Base-by-base conservation (phyloP, 2,329 filamentous ascomycete genomes). In the Curvularia sp. region DNA sequence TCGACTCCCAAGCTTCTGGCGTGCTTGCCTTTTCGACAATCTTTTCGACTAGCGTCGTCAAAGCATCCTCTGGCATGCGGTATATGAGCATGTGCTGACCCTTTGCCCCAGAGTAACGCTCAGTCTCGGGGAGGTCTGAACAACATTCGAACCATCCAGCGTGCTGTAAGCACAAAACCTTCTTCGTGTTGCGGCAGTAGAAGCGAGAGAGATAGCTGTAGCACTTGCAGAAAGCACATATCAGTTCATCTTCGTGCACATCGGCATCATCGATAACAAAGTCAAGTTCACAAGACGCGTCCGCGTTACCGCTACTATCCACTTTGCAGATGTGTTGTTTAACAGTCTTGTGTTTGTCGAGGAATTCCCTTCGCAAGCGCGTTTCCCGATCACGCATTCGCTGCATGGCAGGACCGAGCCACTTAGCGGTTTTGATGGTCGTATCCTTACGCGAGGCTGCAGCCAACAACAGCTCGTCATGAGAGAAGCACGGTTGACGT, bases 401-500 rank as follows among this genome's bases (percentile, higher is more conserved):
- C 51, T 92, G 86, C 22, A 99, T 80, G 1, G 95, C 95, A 0
- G 94, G 94, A 2, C 90, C 91, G 15, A 99, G 84, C 95, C 95
- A 99, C 78, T 95, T 97, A 0, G 95, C 92, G 2, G 92, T 97
- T 67, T 92, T 91, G 56, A 99, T 98, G 0, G 87, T 88, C 2
- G 88, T 85, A 66, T 93, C 89, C 46, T 81, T 68, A 87, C 73
- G 89, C 64, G 92, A 88, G 6, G 93, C 92, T 7, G 95, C 95
- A 2, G 94, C 97, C 80, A 96, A 89, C 3, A 99, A 82, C 22
- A 99, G 81, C 75, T 99, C 95, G 69, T 99, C 95, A 66, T 99
- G 95, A 0, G 94, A 98, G 76, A 99, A 99, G 76, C 95, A 98
- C 1, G 95, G 93, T 64, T 97, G 93, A 55, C 93, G 87, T 55